Base-by-base conservation (phyloP, 139 green algal species). In the Chlorella sp. region DNA sequence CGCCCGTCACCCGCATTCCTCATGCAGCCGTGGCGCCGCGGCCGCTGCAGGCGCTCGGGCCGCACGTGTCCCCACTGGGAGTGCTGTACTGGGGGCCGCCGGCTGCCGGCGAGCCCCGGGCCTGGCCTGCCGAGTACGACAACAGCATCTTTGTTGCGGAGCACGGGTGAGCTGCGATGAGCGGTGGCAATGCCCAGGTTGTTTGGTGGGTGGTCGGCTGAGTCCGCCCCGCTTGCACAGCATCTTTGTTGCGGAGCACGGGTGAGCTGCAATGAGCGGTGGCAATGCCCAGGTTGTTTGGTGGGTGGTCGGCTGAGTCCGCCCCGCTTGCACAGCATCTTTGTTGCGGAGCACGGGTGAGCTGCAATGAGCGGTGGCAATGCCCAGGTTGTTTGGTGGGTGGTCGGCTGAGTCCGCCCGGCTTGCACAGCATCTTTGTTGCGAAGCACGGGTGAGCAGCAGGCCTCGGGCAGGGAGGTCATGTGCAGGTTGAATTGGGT, bases 31-130 rank as follows among this genome's bases (percentile, higher is more conserved):
- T 78, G 3, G 72, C 72, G 30, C 9, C 43, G 43, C 43, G 28
- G 44, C 72, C 72, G 43, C 44, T 78, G 72, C 72, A 78, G 72
- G 72, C 43, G 43, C 43, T 78, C 11, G 72, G 72, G 1, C 72
- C 72, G 20, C 72, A 78, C 30, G 46, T 78, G 11, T 32, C 72
- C 0, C 72, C 72, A 4, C 43, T 78, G 43, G 72, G 72, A 30
- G 30, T 60, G 28, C 72, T 78, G 19, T 60, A 78, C 72, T 78
- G 72, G 72, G 43, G 26, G 43, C 36, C 43, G 14, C 67, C 34
- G 11, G 14, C 16, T 11, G 30, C 43, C 24, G 30, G 44, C 20
- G 14, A 30, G 43, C 13, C 51, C 51, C 72, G 41, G 43, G 28
- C 13, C 44, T 78, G 72, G 72, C 72, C 72, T 22, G 43, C 44